Evolutionary conservation across 495 filamentous ascomycete species (phyloP).

Genomic region (Lophiotrema nucula): DNA sequence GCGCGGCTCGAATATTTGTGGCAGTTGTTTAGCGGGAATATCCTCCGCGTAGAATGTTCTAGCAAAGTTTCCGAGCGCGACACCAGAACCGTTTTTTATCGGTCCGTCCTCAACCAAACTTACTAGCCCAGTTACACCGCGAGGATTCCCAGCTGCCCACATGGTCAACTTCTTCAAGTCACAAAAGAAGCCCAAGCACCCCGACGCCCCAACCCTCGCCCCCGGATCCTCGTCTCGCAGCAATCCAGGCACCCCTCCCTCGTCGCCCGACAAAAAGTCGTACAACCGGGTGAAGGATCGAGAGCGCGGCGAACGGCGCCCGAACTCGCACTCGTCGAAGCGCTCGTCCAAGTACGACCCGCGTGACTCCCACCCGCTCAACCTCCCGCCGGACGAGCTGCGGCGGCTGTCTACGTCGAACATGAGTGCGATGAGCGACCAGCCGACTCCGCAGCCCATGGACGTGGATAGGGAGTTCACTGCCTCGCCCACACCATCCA

Average conservation of each 20-base stretch:
- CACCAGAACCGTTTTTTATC: too few species aligned
- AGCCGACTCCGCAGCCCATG: constrained; percentile 58
- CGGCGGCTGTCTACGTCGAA: constrained; percentile 69
- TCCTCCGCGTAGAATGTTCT: too few species aligned
- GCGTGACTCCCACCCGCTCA: constrained; percentile 74
- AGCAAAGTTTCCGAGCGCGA: too few species aligned
- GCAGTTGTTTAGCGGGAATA: too few species aligned
- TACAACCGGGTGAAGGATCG: constrained; percentile 27
- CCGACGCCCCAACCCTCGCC: constrained; percentile 4
- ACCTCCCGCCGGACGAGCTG: constrained; percentile 81
- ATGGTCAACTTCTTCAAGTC: constrained; percentile 24
- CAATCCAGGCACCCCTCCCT: constrained; percentile 29
- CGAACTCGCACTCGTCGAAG: constrained; percentile 36
- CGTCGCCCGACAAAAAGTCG: constrained; percentile 34
- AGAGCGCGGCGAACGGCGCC: constrained; percentile 19
- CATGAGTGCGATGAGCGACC: constrained; percentile 51
- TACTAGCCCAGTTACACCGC: too few species aligned
- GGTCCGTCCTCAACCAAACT: too few species aligned
- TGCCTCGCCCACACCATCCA: constrained; percentile 47
- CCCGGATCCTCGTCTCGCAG: constrained; percentile 17
- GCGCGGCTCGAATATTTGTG: too few species aligned
- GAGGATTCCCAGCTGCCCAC: neutral
- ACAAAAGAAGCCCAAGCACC: constrained; percentile 31
- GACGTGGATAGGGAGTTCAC: constrained; percentile 72
- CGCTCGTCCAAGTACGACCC: constrained; percentile 48